These are phyloP conservation scores for Trichoderma polysporum DNA, from an alignment of 2,329 filamentous ascomycete species.

Conservation along the genomic window DNA sequence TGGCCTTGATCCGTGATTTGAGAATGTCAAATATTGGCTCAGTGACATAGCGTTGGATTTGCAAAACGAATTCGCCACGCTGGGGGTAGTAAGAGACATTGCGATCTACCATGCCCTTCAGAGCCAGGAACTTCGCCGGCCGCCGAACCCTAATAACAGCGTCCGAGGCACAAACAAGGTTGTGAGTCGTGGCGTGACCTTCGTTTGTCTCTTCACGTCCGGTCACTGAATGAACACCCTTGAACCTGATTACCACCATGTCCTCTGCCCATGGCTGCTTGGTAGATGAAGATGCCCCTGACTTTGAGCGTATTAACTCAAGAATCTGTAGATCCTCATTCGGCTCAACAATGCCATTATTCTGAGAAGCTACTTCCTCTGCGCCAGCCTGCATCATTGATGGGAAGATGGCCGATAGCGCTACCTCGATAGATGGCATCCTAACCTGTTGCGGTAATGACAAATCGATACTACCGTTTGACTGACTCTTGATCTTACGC, in stretches of 20 bases:
- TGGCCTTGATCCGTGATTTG: conserved; percentile 59
- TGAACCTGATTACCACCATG: conserved; percentile 58
- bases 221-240: conserved; percentile 39
- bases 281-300: conserved; percentile 24
- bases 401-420: conserved; percentile 48
- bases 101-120: conserved; percentile 55
- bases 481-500: conserved; percentile 43
- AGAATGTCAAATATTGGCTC: conserved; percentile 59
- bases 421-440: conserved; percentile 49
- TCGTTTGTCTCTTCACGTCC: conserved; percentile 18
- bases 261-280: conserved; percentile 58
- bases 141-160: conserved; percentile 56
- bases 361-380: conserved; percentile 13
- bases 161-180: conserved; percentile 46
- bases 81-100: conserved; percentile 62
- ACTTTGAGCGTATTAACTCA: conserved; percentile 27
- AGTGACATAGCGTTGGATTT: conserved; percentile 59
- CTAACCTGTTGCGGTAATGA: conserved; percentile 45
- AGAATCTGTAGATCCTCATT: conserved; percentile 26
- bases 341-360: conserved; percentile 9
- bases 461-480: conserved; percentile 37
- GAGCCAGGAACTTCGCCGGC: conserved; percentile 53
- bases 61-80: conserved; percentile 63
- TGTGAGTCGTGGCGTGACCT: conserved; percentile 19
- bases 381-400: conserved; percentile 31